phyloP scores from a whole-genome alignment of 73 alveolate genomes.

The Paramecium sonneborni region DNA sequence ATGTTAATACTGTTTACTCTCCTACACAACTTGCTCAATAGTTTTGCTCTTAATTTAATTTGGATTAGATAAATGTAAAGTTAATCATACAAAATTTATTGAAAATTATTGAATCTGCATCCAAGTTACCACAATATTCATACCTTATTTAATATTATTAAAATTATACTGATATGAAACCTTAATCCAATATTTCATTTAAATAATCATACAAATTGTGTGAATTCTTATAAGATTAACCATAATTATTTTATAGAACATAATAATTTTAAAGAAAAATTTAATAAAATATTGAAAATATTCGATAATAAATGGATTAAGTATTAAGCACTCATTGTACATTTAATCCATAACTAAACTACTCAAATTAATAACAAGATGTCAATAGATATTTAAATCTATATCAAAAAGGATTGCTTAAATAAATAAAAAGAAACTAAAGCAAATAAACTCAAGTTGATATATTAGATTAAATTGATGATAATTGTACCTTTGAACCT shows the following conservation, averaged over 20 bases:
- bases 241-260: not conserved
- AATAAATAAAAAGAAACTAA: not conserved
- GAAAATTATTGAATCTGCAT: not conserved
- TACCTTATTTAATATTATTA: not conserved
- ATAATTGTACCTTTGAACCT: not conserved
- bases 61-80: not conserved
- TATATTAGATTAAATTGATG: not conserved
- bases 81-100: not conserved
- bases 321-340: not conserved
- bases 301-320: not conserved
- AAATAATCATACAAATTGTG: not conserved
- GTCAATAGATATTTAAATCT: not conserved
- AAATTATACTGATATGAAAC: not conserved
- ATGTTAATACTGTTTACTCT: not conserved
- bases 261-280: not conserved
- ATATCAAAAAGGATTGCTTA: not conserved
- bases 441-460: not conserved
- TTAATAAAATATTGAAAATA: not conserved
- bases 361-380: not conserved
- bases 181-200: not conserved
- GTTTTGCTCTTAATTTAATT: not conserved
- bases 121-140: not conserved
- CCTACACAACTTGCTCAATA: not conserved
- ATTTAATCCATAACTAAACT: not conserved
- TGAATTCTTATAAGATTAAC: not conserved